Base-by-base conservation (phyloP, 2,329 filamentous ascomycete genomes). In the Bimuria novae-zelandiae region DNA sequence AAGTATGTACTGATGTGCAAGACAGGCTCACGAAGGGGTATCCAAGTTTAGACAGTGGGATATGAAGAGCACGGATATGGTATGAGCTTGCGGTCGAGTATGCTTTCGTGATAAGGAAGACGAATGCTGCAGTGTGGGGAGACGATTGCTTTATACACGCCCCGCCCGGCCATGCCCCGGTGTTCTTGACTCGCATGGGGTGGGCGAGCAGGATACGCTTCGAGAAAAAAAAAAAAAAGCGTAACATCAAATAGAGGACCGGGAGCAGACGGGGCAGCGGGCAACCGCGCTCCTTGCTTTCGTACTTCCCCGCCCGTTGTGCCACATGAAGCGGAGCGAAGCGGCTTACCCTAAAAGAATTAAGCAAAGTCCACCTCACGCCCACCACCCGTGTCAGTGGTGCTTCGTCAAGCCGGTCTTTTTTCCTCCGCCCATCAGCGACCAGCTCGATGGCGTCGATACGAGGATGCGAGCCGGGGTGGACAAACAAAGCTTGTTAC, bases 211-310 rank as follows among this genome's bases (percentile, higher is more conserved):
- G 46, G 46, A 51, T 53, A 62, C 57, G 62, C 56, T 62, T 67
- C 57, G 55, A 64, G 62, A 54, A 70, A 66, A 68, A 61, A 54
- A 61, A 69, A 67, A 61, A 54, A 61, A 69, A 67, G 39, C 43
- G 45, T 62, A 35, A 27, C 44, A 51, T 55, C 50, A n/a, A 49
- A 22, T 54, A 33, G 21, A 51, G 47, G 57, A 51, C 51, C 52
- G 55, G 65, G 59, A 44, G 51, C 59, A 40, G 37, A 60, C 63
- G 65, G 63, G 60, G 64, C 61, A 61, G 61, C 62, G 68, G 65
- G 67, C 60, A 64, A 58, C 54, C 61, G 65, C 58, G 59, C 67
- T 66, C 66, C 63, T 68, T 69, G 63, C 63, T 60, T 64, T 55
- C 51, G 56, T 57, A 52, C 56, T 56, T 51, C 52, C 55, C 56